These are phyloP conservation scores for Linanthus parryae DNA, from an alignment of 148 eudicot species.

Conservation along the genomic window DNA sequence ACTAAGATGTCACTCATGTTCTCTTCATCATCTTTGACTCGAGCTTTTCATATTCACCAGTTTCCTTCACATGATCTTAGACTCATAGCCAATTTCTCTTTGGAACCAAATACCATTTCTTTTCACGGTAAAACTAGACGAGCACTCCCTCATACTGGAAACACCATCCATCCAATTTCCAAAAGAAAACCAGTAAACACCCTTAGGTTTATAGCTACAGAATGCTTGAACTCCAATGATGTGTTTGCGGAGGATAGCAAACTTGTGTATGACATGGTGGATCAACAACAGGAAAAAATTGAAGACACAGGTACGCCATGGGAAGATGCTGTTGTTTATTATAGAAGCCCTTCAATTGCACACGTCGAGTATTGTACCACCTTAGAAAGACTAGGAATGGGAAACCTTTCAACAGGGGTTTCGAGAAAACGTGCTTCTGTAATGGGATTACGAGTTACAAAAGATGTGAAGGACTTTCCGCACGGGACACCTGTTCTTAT, in stretches of 20 bases:
- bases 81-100: slow-evolving; percentile 4
- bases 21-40: slow-evolving; percentile 19
- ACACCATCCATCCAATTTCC: slow-evolving; percentile 1
- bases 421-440: slow-evolving; percentile 63
- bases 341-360: slow-evolving; percentile 54
- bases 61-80: neutral
- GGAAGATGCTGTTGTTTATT: slow-evolving; percentile 84
- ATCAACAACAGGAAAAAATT: slow-evolving; percentile 7
- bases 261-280: slow-evolving; percentile 16
- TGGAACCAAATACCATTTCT: slow-evolving; percentile 4
- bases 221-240: slow-evolving; percentile 15
- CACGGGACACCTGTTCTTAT: slow-evolving; percentile 77
- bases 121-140: slow-evolving; percentile 2
- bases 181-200: slow-evolving; percentile 12
- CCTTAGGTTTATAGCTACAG: slow-evolving; percentile 13
- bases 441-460: slow-evolving; percentile 82
- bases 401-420: slow-evolving; percentile 48
- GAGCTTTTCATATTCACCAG: slow-evolving; percentile 5
- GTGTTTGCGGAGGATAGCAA: slow-evolving; percentile 15
- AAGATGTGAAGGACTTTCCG: slow-evolving; percentile 61
- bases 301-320: slow-evolving; percentile 59
- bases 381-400: slow-evolving; percentile 77
- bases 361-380: slow-evolving; percentile 85
- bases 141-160: neutral
- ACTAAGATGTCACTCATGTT: slow-evolving; percentile 26